Evolutionary conservation across 495 filamentous ascomycete genomes (phyloP), one percentile per base, ranked within the genome.

Genomic region (Hypoxylon lienhwacheense): DNA sequence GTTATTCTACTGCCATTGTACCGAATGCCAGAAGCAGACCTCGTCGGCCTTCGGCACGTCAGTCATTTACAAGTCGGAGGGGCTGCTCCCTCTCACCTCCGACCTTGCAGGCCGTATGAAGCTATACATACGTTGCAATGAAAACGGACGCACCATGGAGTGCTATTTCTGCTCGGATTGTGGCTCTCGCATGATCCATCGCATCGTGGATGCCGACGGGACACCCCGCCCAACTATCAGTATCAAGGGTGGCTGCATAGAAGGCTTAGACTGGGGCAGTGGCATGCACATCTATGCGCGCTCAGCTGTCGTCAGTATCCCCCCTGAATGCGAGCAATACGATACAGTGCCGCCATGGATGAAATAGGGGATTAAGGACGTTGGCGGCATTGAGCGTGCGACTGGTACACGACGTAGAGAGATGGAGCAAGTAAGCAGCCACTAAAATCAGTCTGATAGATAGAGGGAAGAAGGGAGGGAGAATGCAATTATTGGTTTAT

Each of bases 1-100:
- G 0, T 47, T 83, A 14, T 84, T 76, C 69, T 70, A 76, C 66
- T 84, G 82, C 64, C 82, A 85, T 67, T 85, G 82, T 70, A 76
- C 71, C 35, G 74, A 83, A 53, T 85, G 82, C 63, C 77, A 71
- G 33, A 78, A 78, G 64, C 80, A 84, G 63, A 77, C 78, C 15
- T 67, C 76, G 11, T 79, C 80, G 5, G 81, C 81, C 4, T 83
- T 78, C 55, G 81, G 82, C 25, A 80, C 78, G 11, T 77, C 75
- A 6, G 81, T 80, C 51, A 65, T 75, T 40, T 71, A 70, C 59
- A 65, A 69, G 20, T 62, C 68, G 2, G 55, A 53, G 1, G 69
- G 59, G 15, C 61, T 80, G 19, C 83, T 84, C 61, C 80, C 81
- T 10, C 69, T 82, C 4, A 41, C 71, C 0, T 28, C 61, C 3